Conservation (phyloP, 306 rosid species). For the Bauhinia variegata region DNA sequence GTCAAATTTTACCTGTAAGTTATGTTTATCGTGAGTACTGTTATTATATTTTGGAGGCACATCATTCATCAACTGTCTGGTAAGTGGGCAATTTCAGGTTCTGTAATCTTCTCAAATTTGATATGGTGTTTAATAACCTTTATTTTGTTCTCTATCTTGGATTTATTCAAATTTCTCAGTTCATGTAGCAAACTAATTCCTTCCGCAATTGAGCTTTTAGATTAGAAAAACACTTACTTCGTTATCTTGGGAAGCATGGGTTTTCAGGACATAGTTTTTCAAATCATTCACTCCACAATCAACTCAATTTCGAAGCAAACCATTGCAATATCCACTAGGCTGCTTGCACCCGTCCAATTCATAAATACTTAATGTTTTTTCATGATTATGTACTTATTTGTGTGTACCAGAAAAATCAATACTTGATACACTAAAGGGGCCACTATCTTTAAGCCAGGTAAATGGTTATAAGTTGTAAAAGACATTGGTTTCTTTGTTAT, state of each 20-base stretch:
- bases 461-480: slow-evolving; percentile 32
- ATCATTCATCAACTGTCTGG: slow-evolving; percentile 17
- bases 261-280: too few species aligned
- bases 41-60: slow-evolving; percentile 18
- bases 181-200: neutral
- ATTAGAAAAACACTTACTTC: neutral
- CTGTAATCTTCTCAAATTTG: slow-evolving; percentile 7
- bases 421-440: slow-evolving; percentile 45
- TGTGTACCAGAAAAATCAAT: slow-evolving; percentile 56
- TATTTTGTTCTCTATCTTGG: neutral
- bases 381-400: slow-evolving; percentile 25
- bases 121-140: slow-evolving; percentile 7
- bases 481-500: slow-evolving; percentile 18
- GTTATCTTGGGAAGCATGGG: too few species aligned
- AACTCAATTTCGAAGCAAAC: neutral
- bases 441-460: slow-evolving; percentile 55
- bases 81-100: neutral
- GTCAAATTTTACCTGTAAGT: neutral
- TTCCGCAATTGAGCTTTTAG: slow-evolving; percentile 10
- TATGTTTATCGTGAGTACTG: slow-evolving; percentile 8
- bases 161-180: neutral
- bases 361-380: slow-evolving; percentile 1
- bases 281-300: too few species aligned
- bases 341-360: neutral
- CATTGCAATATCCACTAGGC: neutral